Evolutionary conservation across 352 stramenopile genomes (phyloP), one percentile per base, ranked within the genome.

Genomic region (Pythium brassicae): DNA sequence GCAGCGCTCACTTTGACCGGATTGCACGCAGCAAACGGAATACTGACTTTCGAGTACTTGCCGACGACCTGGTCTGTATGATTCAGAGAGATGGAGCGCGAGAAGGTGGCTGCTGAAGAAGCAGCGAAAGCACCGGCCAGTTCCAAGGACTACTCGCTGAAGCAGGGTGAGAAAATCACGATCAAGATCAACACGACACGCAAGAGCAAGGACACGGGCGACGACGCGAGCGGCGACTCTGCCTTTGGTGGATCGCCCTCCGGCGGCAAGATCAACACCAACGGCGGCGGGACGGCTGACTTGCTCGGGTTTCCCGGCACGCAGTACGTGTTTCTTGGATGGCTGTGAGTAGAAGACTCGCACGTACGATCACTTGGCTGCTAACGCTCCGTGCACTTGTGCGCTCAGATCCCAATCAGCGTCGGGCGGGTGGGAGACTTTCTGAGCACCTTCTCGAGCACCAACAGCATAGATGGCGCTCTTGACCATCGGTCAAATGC

Each of bases 91-190:
- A 62, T 92, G 15, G 68, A 71, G 43, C 76, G 78, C 40, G 78
- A 89, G 51, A 62, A 89, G 60, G 34, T 73, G 53, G 64, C 64
- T 25, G 57, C 63, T 48, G 54, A 80, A 32, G 66, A 81, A 49
- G 57, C 64, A 12, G 52, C 66, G 39, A 67, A 62, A 37, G 75
- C 61, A 3, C 56, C 74, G 1, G 52, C 61, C 10, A 52, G 68
- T 20, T 63, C 75, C 15, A 92, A 95, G 44, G 87, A 97, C 77
- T 97, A 97, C 65, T 93, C 75, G 23, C 77, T 98, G 25, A 97
- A 98, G 61, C 71, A 96, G 47, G 91, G 91, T 49, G 76, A 98
- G 63, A 98, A 91, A 56, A 98, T 98, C 57, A 78, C 74, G 4
- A 94, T 98, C 65, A 87, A 86, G 53, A 79, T 89, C 58, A 89